Evolutionary conservation across 805 yeast genomes (phyloP).

Genomic region (Starmera caribaea): DNA sequence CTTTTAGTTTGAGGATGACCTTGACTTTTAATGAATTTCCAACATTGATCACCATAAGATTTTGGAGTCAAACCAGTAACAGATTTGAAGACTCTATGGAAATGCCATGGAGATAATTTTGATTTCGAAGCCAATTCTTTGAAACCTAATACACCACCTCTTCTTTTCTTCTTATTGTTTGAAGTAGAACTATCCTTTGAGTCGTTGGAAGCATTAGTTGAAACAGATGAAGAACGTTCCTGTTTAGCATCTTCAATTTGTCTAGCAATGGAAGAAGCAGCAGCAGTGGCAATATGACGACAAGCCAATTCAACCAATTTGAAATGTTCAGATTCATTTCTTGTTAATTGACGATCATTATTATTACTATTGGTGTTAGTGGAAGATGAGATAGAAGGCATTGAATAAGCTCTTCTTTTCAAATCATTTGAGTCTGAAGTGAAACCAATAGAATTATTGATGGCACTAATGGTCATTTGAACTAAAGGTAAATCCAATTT

Average conservation of each 20-base stretch:
- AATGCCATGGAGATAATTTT: constrained; percentile 84
- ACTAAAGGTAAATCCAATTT: constrained; percentile 15
- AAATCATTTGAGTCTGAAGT: constrained; percentile 11
- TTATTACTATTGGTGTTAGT: constrained; percentile 6
- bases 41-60: constrained; percentile 80
- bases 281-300: constrained; percentile 75
- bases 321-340: constrained; percentile 60
- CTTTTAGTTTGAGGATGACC: constrained; percentile 12
- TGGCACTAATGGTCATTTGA: constrained; percentile 42
- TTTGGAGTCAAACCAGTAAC: constrained; percentile 85
- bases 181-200: constrained; percentile 12
- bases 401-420: constrained; percentile 16
- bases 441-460: constrained; percentile 52
- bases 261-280: constrained; percentile 36
- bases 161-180: constrained; percentile 37
- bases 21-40: constrained; percentile 40
- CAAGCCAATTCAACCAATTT: constrained; percentile 70
- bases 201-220: constrained; percentile 4
- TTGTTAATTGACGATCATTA: constrained; percentile 26
- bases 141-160: constrained; percentile 77
- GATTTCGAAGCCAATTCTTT: constrained; percentile 82
- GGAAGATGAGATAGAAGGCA: constrained; percentile 9
- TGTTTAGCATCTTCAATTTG: constrained; percentile 5
- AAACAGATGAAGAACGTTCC: constrained; percentile 15
- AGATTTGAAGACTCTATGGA: constrained; percentile 80